Percentiles rank a stretch among this genome's conserved stretches.
Conservation (phyloP, 176 grass and related monocot species). For the Oropetium thomaeum region DNA sequence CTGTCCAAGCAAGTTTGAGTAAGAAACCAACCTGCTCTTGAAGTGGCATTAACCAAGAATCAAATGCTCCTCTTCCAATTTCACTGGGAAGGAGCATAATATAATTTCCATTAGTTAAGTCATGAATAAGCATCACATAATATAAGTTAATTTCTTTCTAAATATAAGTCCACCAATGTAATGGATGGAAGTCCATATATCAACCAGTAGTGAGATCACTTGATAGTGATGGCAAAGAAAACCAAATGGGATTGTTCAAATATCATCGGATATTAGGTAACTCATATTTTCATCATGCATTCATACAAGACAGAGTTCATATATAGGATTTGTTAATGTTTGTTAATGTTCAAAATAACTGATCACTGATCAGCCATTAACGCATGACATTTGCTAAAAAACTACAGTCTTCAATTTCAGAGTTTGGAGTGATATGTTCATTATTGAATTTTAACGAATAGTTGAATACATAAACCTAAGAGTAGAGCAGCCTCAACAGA, state of each 20-base stretch:
- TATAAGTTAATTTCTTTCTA: too few species aligned
- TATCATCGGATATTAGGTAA: background rate
- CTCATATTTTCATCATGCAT: background rate
- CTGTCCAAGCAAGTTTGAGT: background rate
- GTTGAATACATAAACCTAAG: too few species aligned
- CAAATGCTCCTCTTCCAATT: too few species aligned
- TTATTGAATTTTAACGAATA: background rate
- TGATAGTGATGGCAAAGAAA: background rate
- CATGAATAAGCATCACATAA: too few species aligned
- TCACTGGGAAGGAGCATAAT: too few species aligned
- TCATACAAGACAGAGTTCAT: background rate
- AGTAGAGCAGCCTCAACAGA: too few species aligned
- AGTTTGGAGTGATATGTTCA: background rate
- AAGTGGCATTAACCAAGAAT: constrained; percentile 93
- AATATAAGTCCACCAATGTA: background rate
- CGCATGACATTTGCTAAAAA: background rate
- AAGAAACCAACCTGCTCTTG: constrained; percentile 62
- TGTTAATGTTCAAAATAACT: too few species aligned
- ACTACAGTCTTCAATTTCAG: too few species aligned
- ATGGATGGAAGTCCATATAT: background rate
- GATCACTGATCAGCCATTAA: constrained; percentile 8
- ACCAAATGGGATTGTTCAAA: background rate
- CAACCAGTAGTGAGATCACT: background rate
- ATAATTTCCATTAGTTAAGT: too few species aligned
- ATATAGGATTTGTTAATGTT: background rate